phyloP scores from a whole-genome alignment of 1,284 basidiomycete genomes.

The Papiliotrema terrestris region DNA sequence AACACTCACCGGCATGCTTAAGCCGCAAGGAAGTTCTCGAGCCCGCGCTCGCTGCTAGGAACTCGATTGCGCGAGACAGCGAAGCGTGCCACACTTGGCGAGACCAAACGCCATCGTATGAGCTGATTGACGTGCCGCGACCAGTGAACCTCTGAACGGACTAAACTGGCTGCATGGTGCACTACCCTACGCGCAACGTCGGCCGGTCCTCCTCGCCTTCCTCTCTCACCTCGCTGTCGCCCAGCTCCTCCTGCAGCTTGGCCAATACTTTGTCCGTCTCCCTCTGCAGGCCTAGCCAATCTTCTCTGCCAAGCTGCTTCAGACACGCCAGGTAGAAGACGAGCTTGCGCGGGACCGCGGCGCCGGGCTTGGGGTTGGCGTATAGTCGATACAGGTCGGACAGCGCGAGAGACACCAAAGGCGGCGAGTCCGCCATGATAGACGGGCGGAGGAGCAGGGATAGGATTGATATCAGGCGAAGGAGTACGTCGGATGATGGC shows the following conservation, averaged over 20 bases:
- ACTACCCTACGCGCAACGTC: too few relatives aligned
- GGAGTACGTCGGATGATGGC: conserved; percentile 7
- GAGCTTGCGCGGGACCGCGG: conserved; percentile 30
- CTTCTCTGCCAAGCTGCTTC: conserved; percentile 16
- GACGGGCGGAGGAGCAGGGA: conserved; percentile 34
- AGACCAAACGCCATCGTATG: too few relatives aligned
- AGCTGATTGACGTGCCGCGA: too few relatives aligned
- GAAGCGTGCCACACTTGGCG: too few relatives aligned
- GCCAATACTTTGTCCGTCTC: conserved; percentile 26
- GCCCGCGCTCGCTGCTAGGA: too few relatives aligned
- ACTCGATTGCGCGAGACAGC: too few relatives aligned
- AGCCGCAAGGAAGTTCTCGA: too few relatives aligned
- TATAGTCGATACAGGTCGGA: conserved; percentile 32
- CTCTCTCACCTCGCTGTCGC: conserved; percentile 5
- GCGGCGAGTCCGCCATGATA: conserved; percentile 25
- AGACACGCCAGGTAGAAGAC: conserved; percentile 40
- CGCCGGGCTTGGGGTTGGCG: conserved; percentile 11
- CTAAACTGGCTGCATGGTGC: too few relatives aligned
- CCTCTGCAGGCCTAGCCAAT: conserved; percentile 34
- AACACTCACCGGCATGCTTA: too few relatives aligned
- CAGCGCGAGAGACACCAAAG: conserved; percentile 20
- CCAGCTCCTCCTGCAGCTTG: conserved; percentile 13
- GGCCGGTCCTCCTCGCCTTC: background rate
- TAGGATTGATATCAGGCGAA: conserved; percentile 24
- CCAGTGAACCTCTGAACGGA: too few relatives aligned